Conservation (phyloP, 2,329 filamentous ascomycete genomes). For the Cordyceps javanica region DNA sequence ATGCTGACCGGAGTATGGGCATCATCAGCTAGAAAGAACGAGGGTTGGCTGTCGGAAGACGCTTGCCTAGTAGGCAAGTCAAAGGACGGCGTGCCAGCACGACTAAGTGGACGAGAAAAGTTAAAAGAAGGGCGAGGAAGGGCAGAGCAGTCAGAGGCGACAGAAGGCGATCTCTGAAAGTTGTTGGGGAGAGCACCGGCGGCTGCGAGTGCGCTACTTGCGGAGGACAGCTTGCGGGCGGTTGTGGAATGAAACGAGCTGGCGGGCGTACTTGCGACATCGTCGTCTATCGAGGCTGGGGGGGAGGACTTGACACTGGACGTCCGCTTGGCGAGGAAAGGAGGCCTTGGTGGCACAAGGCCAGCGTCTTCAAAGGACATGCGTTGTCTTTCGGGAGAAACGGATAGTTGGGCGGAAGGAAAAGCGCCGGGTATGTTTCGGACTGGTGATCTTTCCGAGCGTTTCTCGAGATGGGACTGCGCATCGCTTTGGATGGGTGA, state of each 20-base stretch:
- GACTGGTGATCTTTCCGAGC: slow-evolving; percentile 23
- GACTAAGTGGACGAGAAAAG: slow-evolving; percentile 85
- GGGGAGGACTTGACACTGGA: slow-evolving; percentile 54
- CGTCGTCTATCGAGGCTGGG: slow-evolving; percentile 63
- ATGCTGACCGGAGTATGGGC: slow-evolving; percentile 66
- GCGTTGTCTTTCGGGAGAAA: slow-evolving; percentile 37
- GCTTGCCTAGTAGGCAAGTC: slow-evolving; percentile 56
- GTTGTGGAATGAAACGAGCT: slow-evolving; percentile 56
- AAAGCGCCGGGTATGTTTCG: slow-evolving; percentile 28
- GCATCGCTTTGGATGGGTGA: slow-evolving; percentile 40
- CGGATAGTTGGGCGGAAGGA: slow-evolving; percentile 30
- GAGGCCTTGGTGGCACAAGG: slow-evolving; percentile 43
- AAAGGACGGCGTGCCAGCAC: slow-evolving; percentile 54
- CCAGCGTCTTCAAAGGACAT: slow-evolving; percentile 44
- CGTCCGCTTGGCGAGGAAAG: slow-evolving; percentile 43
- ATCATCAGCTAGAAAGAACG: slow-evolving; percentile 58
- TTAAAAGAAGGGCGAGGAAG: slow-evolving; percentile 77
- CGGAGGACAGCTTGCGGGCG: slow-evolving; percentile 70
- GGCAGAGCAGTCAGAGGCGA: slow-evolving; percentile 73
- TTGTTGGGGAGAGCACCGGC: slow-evolving; percentile 53
- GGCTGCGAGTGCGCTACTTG: slow-evolving; percentile 48
- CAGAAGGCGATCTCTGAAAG: slow-evolving; percentile 73
- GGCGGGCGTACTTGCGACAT: slow-evolving; percentile 49
- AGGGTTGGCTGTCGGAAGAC: slow-evolving; percentile 62
- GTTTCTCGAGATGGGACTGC: slow-evolving; percentile 24